Percentiles rank a stretch among this genome's conserved stretches.
Evolutionary conservation across 768 basidiomycete species (phyloP).

Genomic region (Suillus plorans): DNA sequence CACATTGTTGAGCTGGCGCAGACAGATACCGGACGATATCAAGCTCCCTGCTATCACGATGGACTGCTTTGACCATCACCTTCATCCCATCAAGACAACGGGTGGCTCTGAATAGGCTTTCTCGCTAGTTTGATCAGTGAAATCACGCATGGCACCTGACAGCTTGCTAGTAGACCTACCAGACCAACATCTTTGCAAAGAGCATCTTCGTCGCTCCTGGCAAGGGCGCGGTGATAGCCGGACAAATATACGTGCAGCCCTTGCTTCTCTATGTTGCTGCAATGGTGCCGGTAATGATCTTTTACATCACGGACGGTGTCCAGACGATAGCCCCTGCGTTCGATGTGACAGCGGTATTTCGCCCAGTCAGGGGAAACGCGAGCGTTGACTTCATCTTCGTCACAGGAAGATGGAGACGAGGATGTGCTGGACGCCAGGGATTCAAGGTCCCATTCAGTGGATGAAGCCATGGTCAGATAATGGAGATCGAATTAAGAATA

Average conservation of each 20-base stretch:
- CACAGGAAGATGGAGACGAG: conserved; percentile 52
- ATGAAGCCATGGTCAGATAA: conserved; percentile 71
- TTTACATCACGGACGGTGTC: conserved; percentile 71
- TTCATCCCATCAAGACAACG: conserved; percentile 49
- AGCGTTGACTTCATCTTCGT: conserved; percentile 51
- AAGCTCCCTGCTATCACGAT: conserved; percentile 61
- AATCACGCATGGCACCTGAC: not conserved
- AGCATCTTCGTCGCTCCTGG: conserved; percentile 49
- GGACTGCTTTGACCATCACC: conserved; percentile 69
- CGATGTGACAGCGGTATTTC: conserved; percentile 47
- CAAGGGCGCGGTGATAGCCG: conserved; percentile 34
- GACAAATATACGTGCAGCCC: conserved; percentile 20
- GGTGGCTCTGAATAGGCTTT: conserved; percentile 70
- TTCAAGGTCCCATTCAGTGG: conserved; percentile 42
- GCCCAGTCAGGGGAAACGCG: conserved; percentile 66
- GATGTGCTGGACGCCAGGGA: conserved; percentile 39
- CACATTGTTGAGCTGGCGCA: conserved; percentile 46
- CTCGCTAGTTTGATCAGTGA: conserved; percentile 46
- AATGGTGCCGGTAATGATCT: conserved; percentile 47
- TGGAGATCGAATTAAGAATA: conserved; percentile 22
- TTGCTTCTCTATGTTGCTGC: conserved; percentile 18
- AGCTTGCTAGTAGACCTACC: conserved; percentile 39
- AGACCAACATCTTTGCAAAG: conserved; percentile 73
- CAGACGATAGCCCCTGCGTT: conserved; percentile 55
- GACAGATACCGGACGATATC: conserved; percentile 57